phyloP scores from a whole-genome alignment of 805 yeast genomes.

The Candida xiaguanensis region DNA sequence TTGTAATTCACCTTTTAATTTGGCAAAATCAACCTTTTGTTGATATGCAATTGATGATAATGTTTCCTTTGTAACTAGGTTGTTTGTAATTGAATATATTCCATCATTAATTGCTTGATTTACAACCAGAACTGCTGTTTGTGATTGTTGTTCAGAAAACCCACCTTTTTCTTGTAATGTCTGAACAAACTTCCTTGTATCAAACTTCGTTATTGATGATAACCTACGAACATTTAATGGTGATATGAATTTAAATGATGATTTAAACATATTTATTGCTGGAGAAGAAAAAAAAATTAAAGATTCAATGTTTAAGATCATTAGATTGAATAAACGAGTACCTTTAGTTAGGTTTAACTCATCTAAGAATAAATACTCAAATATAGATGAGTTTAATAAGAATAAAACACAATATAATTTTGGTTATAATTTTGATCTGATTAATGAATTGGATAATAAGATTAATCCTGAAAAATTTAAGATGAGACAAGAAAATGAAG shows the following conservation, averaged over 20 bases:
- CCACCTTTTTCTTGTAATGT: conserved; percentile 64
- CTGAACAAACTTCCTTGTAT: conserved; percentile 71
- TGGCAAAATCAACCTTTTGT: conserved; percentile 95
- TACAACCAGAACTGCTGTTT: conserved; percentile 71
- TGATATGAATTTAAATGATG: too few species aligned
- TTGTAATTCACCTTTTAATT: conserved; percentile 86
- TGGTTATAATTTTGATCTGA: conserved; percentile 19
- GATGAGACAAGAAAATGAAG: conserved; percentile 10
- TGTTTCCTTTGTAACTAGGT: conserved; percentile 81
- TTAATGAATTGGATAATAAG: conserved; percentile 16
- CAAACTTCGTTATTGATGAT: conserved; percentile 49
- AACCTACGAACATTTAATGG: too few species aligned
- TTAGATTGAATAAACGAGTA: neutral
- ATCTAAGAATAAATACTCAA: conserved; percentile 9
- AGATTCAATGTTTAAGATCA: neutral
- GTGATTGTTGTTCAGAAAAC: conserved; percentile 72
- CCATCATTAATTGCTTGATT: conserved; percentile 78
- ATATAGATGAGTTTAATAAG: conserved; percentile 38
- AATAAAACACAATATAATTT: conserved; percentile 26
- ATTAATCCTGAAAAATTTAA: conserved; percentile 11
- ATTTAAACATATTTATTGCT: too few species aligned
- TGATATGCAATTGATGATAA: conserved; percentile 84
- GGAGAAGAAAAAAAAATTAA: neutral
- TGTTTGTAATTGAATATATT: conserved; percentile 65
- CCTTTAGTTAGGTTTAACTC: conserved; percentile 1